Percentiles rank a stretch among this genome's conserved stretches.
Evolutionary conservation across 106 monocot species (phyloP).

Genomic region (Dioscorea zingiberensis): DNA sequence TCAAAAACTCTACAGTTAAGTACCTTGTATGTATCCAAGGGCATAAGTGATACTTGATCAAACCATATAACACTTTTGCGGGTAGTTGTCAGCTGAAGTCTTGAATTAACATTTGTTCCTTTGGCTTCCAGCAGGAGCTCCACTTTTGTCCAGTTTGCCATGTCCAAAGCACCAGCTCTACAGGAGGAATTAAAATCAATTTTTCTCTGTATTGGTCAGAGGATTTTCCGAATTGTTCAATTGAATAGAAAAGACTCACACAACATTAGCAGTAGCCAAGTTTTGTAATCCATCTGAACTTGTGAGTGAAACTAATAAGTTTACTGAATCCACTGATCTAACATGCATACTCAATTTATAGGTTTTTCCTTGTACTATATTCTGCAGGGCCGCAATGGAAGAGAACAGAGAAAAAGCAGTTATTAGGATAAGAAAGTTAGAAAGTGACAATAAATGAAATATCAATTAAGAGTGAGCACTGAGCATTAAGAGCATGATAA

Average conservation of each 20-base stretch:
- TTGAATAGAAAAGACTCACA: slow-evolving; percentile 29
- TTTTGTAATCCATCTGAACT: slow-evolving; percentile 61
- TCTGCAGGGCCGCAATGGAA: slow-evolving; percentile 39
- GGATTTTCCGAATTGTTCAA: too few species aligned
- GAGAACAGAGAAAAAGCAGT: too few species aligned
- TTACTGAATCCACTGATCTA: slow-evolving; percentile 41
- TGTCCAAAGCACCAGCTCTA: slow-evolving; percentile 29
- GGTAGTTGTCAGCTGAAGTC: slow-evolving; percentile 75
- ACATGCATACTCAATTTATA: slow-evolving; percentile 69
- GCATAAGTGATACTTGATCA: slow-evolving; percentile 87
- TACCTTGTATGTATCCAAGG: slow-evolving; percentile 86
- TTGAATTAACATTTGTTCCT: slow-evolving; percentile 52
- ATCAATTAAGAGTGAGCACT: too few species aligned
- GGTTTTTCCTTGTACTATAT: slow-evolving; percentile 72
- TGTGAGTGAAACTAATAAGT: slow-evolving; percentile 58
- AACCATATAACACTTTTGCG: slow-evolving; percentile 73
- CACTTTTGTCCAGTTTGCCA: slow-evolving; percentile 65
- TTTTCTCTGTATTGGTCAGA: not conserved
- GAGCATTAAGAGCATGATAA: too few species aligned
- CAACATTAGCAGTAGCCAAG: slow-evolving; percentile 50
- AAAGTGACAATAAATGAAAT: too few species aligned
- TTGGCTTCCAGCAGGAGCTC: slow-evolving; percentile 49
- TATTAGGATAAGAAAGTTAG: too few species aligned
- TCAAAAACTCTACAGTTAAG: too few species aligned
- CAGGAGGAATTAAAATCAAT: slow-evolving; percentile 5